Base-by-base conservation (phyloP, 2,329 filamentous ascomycete genomes). In the Stenocarpella maydis region DNA sequence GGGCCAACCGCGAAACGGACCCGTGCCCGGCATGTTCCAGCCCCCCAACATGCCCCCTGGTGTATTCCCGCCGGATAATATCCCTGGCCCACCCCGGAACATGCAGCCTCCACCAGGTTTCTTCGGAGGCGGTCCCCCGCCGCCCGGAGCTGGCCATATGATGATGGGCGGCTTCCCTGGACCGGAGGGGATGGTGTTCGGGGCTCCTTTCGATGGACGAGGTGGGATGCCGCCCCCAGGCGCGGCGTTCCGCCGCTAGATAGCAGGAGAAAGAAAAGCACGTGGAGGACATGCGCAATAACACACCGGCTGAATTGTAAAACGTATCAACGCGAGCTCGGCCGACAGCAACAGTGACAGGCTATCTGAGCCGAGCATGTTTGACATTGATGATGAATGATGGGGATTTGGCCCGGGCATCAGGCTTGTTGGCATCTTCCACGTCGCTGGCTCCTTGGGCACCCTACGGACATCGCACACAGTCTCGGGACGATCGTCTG, bases 11-110 rank as follows among this genome's bases (percentile, higher is more conserved):
- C 81, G 82, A 41, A 82, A 80, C 72, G 82, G 85, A 71, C 85
- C 86, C 19, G 83, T 88, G 77, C 86, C 85, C 69, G 85, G 84
- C 71, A 88, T 89, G 82, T 90, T 87, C 74, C 69, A 69, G 28
- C 87, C 87, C 24, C 87, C 87, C n/a, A 88, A 86, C 76, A 90
- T 90, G 72, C 85, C 87, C 17, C 84, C 83, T 7, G 81, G 80
- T 28, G 80, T 78, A 17, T 79, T 78, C 19, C 83, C 84, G 71
- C 85, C 84, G 19, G 84, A 87, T n/a, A 86, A 81, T 76, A 84
- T 88, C 80, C 81, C 80, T 19, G 78, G 76, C 6, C 78, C 78
- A n/a, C 77, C 76, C 6, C 77, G 81, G 31, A 78, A 82, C 71
- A 84, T 84, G 71, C 83, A 82, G 47, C 87, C 87, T 31, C 88